Conservation (phyloP, 345 rosid genomes). For the Carallia pectinifolia region DNA sequence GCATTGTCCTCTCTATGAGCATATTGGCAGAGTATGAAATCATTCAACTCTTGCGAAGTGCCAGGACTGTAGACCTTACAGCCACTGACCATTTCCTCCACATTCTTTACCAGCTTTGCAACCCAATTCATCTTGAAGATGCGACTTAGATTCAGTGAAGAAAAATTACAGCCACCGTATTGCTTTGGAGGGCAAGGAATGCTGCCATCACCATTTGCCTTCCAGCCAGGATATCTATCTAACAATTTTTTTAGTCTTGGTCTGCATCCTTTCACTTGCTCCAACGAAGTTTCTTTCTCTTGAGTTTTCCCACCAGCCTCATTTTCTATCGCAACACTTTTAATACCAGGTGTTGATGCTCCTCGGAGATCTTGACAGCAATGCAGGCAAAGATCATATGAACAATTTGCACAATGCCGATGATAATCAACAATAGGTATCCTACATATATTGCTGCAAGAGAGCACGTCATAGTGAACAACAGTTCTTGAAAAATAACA, state of each 20-base stretch:
- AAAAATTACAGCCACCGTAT: conserved; percentile 77
- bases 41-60: conserved; percentile 26
- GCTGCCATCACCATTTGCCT: conserved; percentile 75
- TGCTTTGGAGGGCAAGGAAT: conserved; percentile 88
- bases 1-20: conserved; percentile 54
- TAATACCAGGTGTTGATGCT: conserved; percentile 38
- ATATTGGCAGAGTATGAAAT: conserved; percentile 43
- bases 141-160: conserved; percentile 64
- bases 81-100: conserved; percentile 90
- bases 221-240: conserved; percentile 74
- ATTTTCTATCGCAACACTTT: conserved; percentile 27
- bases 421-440: conserved; percentile 94
- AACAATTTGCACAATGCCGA: conserved; percentile 80
- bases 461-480: conserved; percentile 14
- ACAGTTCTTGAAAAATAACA: conserved; percentile 5
- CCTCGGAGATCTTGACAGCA: conserved; percentile 94
- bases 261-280: conserved; percentile 29
- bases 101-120: conserved; percentile 90
- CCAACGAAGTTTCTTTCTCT: conserved; percentile 24
- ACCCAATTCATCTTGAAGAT: conserved; percentile 99
- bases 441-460: conserved; percentile 85
- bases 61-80: conserved; percentile 56
- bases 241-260: conserved; percentile 44
- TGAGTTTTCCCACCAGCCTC: conserved; percentile 32
- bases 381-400: conserved; percentile 79